These are phyloP conservation scores for Lippia alba DNA, from an alignment of 305 asterid genomes.

Conservation along the genomic window DNA sequence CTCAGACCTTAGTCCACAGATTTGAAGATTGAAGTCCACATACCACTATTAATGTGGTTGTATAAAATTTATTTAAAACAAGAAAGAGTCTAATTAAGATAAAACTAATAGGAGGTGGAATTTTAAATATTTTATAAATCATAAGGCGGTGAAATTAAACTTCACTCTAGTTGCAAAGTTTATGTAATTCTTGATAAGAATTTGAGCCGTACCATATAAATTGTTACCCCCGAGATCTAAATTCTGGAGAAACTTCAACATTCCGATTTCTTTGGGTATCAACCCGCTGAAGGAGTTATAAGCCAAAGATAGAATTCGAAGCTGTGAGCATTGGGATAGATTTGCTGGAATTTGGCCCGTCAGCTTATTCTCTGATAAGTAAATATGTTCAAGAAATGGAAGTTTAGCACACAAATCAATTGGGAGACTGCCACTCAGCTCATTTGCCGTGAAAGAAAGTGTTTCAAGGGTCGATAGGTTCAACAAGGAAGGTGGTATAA, in stretches of 20 bases:
- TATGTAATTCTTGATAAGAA: background rate
- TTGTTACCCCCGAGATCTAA: conserved; percentile 21
- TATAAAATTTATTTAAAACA: too few species aligned
- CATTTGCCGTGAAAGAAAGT: background rate
- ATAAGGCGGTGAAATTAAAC: too few species aligned
- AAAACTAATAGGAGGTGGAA: too few species aligned
- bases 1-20: too few species aligned
- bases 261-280: conserved; percentile 19
- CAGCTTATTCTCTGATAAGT: conserved; percentile 20
- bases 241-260: background rate
- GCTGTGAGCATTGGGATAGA: conserved; percentile 28
- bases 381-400: conserved; percentile 31
- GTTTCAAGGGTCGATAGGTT: conserved; percentile 4
- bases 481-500: too few species aligned
- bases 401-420: conserved; percentile 1
- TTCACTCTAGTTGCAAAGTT: too few species aligned
- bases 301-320: conserved; percentile 1
- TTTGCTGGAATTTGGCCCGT: conserved; percentile 35
- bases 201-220: conserved; percentile 22
- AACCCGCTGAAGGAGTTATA: conserved; percentile 28
- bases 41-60: too few species aligned
- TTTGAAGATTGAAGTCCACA: too few species aligned
- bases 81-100: too few species aligned
- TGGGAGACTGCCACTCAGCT: conserved; percentile 31
- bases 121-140: too few species aligned